Percentiles rank a stretch among this genome's conserved stretches.
phyloP scores from a whole-genome alignment of 495 filamentous ascomycete species.

The Clohesyomyces aquaticus region DNA sequence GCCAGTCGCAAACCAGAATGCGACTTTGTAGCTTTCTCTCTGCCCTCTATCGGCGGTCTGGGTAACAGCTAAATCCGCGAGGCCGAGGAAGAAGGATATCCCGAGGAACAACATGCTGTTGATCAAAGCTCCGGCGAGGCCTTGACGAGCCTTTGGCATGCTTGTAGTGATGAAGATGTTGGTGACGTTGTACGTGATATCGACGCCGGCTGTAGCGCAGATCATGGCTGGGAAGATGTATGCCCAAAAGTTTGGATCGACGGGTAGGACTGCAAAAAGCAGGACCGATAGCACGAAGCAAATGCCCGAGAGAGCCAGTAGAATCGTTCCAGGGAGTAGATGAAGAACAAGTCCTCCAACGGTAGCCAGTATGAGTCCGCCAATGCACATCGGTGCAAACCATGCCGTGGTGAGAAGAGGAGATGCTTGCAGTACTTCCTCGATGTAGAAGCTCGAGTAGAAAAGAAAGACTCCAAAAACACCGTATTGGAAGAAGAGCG shows the following conservation, averaged over 20 bases:
- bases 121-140: slow-evolving; percentile 73
- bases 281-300: slow-evolving; percentile 67
- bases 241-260: slow-evolving; percentile 63
- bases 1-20: slow-evolving; percentile 71
- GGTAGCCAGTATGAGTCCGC: slow-evolving; percentile 72
- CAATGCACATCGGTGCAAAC: slow-evolving; percentile 75
- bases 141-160: slow-evolving; percentile 69
- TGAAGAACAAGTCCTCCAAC: slow-evolving; percentile 79
- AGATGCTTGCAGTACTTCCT: slow-evolving; percentile 63
- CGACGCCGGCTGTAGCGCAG: slow-evolving; percentile 77
- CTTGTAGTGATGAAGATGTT: slow-evolving; percentile 66
- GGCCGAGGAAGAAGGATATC: slow-evolving; percentile 78
- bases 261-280: slow-evolving; percentile 72
- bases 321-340: slow-evolving; percentile 65
- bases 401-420: slow-evolving; percentile 77
- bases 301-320: slow-evolving; percentile 46
- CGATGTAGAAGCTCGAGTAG: slow-evolving; percentile 77
- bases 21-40: slow-evolving; percentile 61
- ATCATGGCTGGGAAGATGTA: slow-evolving; percentile 84
- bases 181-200: slow-evolving; percentile 80
- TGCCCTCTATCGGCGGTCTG: slow-evolving; percentile 52
- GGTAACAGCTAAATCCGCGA: slow-evolving; percentile 71
- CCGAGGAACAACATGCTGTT: slow-evolving; percentile 73
- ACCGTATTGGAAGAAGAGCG: slow-evolving; percentile 76
- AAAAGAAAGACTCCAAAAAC: slow-evolving; percentile 76